A percentile compares a stretch with the other conserved stretches of the same genome.
phyloP scores from a whole-genome alignment of 2,329 filamentous ascomycete genomes.

The Fusarium citri region DNA sequence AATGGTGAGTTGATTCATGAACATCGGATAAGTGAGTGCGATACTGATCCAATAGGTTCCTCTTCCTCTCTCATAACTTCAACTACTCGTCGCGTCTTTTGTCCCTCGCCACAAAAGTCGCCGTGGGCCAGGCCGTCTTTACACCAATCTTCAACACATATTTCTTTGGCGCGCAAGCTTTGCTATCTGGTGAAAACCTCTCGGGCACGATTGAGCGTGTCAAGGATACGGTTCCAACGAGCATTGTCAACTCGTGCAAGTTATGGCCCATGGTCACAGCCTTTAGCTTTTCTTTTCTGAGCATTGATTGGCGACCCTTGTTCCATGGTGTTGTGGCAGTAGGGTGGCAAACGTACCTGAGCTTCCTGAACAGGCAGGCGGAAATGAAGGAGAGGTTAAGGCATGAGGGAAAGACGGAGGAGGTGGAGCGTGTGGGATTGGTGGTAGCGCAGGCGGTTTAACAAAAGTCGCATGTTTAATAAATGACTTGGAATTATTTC shows the following conservation, averaged over 20 bases:
- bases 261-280: slow-evolving; percentile 90
- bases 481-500: not conserved
- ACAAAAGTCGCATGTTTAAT: not conserved
- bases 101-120: slow-evolving; percentile 80
- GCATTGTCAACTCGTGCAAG: slow-evolving; percentile 83
- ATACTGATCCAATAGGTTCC: slow-evolving; percentile 67
- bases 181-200: slow-evolving; percentile 75
- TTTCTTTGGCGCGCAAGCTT: slow-evolving; percentile 84
- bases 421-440: not conserved
- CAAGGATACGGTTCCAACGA: slow-evolving; percentile 78
- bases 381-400: slow-evolving; percentile 56
- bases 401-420: not conserved
- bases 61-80: slow-evolving; percentile 83
- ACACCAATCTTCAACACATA: slow-evolving; percentile 86
- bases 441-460: slow-evolving; percentile 15
- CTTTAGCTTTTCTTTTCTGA: slow-evolving; percentile 86
- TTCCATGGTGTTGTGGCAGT: slow-evolving; percentile 85
- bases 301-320: slow-evolving; percentile 81
- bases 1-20: slow-evolving; percentile 69
- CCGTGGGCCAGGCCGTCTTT: slow-evolving; percentile 83
- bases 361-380: slow-evolving; percentile 79
- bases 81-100: slow-evolving; percentile 81
- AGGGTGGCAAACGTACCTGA: slow-evolving; percentile 93
- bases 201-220: slow-evolving; percentile 76
- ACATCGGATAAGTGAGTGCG: too few relatives aligned